Evolutionary conservation across 257 asterid genomes (phyloP).

Genomic region (Misopates orontium): DNA sequence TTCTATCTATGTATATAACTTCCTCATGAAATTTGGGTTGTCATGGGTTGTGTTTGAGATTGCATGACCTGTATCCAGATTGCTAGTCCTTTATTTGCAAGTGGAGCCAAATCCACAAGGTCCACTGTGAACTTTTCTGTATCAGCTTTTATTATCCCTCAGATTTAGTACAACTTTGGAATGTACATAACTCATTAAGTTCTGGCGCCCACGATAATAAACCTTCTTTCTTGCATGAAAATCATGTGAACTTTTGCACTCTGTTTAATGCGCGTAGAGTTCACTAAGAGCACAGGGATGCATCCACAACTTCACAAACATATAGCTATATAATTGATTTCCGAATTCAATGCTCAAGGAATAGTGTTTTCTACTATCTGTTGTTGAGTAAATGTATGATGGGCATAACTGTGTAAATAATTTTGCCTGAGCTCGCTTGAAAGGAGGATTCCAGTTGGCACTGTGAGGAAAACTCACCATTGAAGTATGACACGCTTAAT

Average conservation of each 20-base stretch:
- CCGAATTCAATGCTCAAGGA: neutral
- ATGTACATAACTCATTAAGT: neutral
- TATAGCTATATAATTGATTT: neutral
- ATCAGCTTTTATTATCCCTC: neutral
- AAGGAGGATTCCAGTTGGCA: neutral
- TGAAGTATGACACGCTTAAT: neutral
- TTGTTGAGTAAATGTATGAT: neutral
- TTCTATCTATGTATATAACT: too few relatives aligned
- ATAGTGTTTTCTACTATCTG: neutral
- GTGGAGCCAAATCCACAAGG: neutral
- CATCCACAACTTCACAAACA: neutral
- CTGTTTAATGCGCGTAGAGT: slow-evolving; percentile 2
- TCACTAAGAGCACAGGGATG: neutral
- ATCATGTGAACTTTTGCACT: slow-evolving; percentile 1
- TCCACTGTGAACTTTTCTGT: neutral
- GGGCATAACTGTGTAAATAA: neutral
- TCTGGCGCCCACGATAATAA: neutral
- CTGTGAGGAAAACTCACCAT: neutral
- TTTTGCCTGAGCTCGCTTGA: neutral
- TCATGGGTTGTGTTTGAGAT: neutral
- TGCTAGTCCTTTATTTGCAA: slow-evolving; percentile 4
- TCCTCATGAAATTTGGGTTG: slow-evolving; percentile 7
- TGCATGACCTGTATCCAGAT: slow-evolving; percentile 10
- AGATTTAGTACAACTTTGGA: neutral
- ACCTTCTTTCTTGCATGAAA: neutral